Conservation (phyloP, 2,329 filamentous ascomycete genomes). For the Diaporthe humulicola region DNA sequence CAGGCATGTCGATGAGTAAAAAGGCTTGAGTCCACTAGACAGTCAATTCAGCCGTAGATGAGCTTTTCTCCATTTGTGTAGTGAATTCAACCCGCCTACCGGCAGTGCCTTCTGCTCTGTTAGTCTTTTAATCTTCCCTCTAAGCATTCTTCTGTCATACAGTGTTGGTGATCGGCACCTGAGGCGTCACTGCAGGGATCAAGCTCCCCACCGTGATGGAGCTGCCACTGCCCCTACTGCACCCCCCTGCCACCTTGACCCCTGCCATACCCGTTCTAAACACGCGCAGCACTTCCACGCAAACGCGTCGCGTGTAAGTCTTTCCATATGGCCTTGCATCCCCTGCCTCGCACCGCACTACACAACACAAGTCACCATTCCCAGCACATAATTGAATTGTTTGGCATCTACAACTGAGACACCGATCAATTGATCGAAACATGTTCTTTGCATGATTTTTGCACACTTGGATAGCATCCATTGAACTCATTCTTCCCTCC, state of each 20-base stretch:
- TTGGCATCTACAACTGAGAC: not conserved
- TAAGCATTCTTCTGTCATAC: not conserved
- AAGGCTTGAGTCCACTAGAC: not conserved
- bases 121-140: not conserved
- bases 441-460: constrained; percentile 26
- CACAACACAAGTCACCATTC: not conserved
- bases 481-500: constrained; percentile 4
- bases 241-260: not conserved
- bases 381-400: not conserved
- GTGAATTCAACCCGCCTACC: not conserved
- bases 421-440: constrained; percentile 1
- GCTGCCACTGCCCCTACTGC: not conserved
- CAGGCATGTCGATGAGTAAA: not conserved
- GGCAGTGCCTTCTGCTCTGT: not conserved
- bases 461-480: not conserved
- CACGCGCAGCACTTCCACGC: constrained; percentile 8
- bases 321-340: constrained; percentile 16
- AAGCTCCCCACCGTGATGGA: constrained; percentile 11
- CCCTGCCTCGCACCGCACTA: constrained; percentile 2
- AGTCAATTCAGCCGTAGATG: not conserved
- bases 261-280: constrained; percentile 1
- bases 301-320: constrained; percentile 31
- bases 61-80: not conserved
- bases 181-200: not conserved
- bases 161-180: not conserved